phyloP scores from a whole-genome alignment of 2,329 filamentous ascomycete species.

The Fusarium hainanense region DNA sequence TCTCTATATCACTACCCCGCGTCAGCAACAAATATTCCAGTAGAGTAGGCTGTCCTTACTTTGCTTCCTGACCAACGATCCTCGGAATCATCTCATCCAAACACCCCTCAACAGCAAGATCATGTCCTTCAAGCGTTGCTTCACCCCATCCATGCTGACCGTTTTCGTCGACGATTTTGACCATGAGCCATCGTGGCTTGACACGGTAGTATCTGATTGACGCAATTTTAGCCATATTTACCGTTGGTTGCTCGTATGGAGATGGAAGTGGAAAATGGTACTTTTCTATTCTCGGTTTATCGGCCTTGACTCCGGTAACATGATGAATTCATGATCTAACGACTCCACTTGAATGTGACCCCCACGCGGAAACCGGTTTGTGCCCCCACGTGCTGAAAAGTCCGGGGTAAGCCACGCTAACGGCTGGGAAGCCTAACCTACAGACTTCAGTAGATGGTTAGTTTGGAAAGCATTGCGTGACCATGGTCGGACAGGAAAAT shows the following conservation, averaged over 20 bases:
- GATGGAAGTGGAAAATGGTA: neutral
- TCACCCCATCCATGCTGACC: conserved; percentile 79
- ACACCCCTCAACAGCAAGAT: conserved; percentile 78
- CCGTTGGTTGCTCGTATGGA: fast-evolving
- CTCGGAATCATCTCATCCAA: conserved; percentile 73
- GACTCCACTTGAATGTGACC: neutral
- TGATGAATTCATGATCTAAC: neutral
- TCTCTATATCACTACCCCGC: conserved; percentile 74
- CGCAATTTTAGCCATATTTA: conserved; percentile 48
- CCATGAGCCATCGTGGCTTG: conserved; percentile 80
- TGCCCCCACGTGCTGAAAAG: conserved; percentile 3
- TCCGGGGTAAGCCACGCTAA: neutral
- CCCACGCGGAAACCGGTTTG: conserved; percentile 7
- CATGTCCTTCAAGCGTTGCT: conserved; percentile 78
- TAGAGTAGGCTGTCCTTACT: conserved; percentile 57
- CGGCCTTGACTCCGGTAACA: neutral
- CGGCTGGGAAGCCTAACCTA: neutral
- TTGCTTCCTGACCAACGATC: conserved; percentile 74
- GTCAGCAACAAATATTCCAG: fast-evolving
- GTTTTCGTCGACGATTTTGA: conserved; percentile 77
- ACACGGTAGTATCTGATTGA: conserved; percentile 79
- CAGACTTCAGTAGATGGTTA: neutral
- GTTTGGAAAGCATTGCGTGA: neutral
- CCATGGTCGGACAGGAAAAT: fast-evolving
- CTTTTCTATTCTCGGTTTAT: neutral